These are phyloP conservation scores for Isoetes taiwanensis DNA, from an alignment of 75 land plant genomes.

Conservation along the genomic window DNA sequence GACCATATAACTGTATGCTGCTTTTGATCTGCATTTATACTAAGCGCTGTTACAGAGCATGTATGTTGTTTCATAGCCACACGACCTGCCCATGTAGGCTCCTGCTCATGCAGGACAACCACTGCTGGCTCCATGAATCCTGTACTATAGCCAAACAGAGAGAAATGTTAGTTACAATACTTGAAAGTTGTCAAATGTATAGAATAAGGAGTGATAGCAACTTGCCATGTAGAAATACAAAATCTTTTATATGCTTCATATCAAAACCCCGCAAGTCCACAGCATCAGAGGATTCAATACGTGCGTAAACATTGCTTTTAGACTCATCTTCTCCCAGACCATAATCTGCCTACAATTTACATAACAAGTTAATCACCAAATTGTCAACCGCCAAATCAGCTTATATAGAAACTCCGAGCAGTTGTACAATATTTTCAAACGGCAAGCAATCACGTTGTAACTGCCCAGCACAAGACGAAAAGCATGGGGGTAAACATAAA, in stretches of 20 bases:
- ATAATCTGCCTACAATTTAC: slow-evolving; percentile 47
- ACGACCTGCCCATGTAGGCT: slow-evolving; percentile 96
- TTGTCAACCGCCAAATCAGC: too few species aligned
- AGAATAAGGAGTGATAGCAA: not conserved
- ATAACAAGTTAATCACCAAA: too few species aligned
- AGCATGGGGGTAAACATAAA: too few species aligned
- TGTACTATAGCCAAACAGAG: slow-evolving; percentile 8
- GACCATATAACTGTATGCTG: slow-evolving; percentile 98
- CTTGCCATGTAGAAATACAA: slow-evolving; percentile 83
- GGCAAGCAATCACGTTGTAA: too few species aligned
- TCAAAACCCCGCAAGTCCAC: slow-evolving; percentile 72
- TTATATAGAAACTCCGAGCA: too few species aligned
- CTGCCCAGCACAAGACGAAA: too few species aligned
- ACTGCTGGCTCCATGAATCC: slow-evolving; percentile 97
- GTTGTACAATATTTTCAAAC: too few species aligned
- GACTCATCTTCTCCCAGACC: slow-evolving; percentile 76
- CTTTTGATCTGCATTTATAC: slow-evolving; percentile 80
- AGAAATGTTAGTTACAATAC: not conserved
- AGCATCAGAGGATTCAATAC: slow-evolving; percentile 71
- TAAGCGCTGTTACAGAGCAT: slow-evolving; percentile 79
- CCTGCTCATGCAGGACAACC: slow-evolving; percentile 84
- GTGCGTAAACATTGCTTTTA: slow-evolving; percentile 48
- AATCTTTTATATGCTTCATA: slow-evolving; percentile 89
- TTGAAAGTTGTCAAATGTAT: not conserved
- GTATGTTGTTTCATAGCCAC: slow-evolving; percentile 80